phyloP scores from a whole-genome alignment of 2,329 filamentous ascomycete species.

The Cercospora zeae-maydis region DNA sequence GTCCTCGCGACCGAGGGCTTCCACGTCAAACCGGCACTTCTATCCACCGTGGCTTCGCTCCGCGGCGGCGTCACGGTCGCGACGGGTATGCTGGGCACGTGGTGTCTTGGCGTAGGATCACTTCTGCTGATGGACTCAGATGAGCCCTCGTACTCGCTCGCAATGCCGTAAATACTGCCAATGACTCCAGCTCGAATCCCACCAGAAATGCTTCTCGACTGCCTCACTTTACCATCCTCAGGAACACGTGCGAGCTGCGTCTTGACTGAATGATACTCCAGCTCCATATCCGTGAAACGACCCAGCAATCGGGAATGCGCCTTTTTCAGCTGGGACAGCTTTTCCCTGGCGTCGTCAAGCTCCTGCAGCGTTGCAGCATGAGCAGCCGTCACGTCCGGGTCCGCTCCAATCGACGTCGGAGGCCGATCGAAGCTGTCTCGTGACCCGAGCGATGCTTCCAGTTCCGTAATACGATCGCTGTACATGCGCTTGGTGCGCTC shows the following conservation, averaged over 20 bases:
- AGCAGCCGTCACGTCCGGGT: constrained; percentile 3
- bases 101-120: constrained; percentile 22
- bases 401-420: background rate
- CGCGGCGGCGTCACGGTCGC: constrained; percentile 20
- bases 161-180: constrained; percentile 26
- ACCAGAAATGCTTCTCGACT: constrained; percentile 18
- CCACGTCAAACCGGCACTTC: constrained; percentile 26
- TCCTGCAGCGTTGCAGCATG: constrained; percentile 29
- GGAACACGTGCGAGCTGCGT: constrained; percentile 25
- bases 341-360: constrained; percentile 46
- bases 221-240: constrained; percentile 8
- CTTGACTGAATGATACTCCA: constrained; percentile 34
- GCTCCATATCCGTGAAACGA: constrained; percentile 48
- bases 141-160: constrained; percentile 21
- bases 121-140: constrained; percentile 23
- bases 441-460: constrained; percentile 38
- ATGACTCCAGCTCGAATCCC: constrained; percentile 21
- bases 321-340: constrained; percentile 50
- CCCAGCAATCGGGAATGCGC: constrained; percentile 51
- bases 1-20: constrained; percentile 22
- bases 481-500: constrained; percentile 48
- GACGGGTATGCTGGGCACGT: constrained; percentile 14
- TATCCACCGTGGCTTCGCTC: constrained; percentile 25
- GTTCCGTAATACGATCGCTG: constrained; percentile 47
- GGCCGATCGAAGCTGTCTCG: constrained; percentile 13